phyloP scores from a whole-genome alignment of 75 land plant genomes.

The Pinus tabuliformis region DNA sequence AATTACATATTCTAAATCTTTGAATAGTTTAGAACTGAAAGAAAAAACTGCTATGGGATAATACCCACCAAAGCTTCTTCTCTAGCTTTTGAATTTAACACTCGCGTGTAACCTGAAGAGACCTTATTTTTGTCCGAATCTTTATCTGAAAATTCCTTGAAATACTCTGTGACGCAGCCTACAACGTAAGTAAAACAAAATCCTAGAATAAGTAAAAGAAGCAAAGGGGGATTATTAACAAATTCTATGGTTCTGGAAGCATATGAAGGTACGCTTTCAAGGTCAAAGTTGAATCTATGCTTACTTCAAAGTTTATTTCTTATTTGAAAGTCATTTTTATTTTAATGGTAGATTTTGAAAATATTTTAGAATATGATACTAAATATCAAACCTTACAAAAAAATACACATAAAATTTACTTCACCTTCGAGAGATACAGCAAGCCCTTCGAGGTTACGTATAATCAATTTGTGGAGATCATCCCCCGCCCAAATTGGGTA shows the following conservation, averaged over 20 bases:
- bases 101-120: constrained; percentile 4
- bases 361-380: too few species aligned
- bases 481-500: constrained; percentile 50
- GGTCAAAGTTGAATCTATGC: too few species aligned
- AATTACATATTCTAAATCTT: too few species aligned
- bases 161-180: neutral
- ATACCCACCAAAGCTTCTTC: constrained; percentile 13
- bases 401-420: neutral
- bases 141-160: neutral
- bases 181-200: neutral
- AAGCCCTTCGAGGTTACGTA: constrained; percentile 33
- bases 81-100: constrained; percentile 15
- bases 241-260: neutral
- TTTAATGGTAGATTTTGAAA: too few species aligned
- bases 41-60: neutral
- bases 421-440: constrained; percentile 42
- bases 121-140: neutral
- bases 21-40: too few species aligned
- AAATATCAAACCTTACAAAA: neutral
- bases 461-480: constrained; percentile 29
- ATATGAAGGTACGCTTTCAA: too few species aligned
- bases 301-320: too few species aligned
- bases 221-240: neutral
- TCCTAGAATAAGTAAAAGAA: neutral
- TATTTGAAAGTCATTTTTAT: too few species aligned